Base-by-base conservation (phyloP, 768 basidiomycete genomes). In the Suillus subalutaceus region DNA sequence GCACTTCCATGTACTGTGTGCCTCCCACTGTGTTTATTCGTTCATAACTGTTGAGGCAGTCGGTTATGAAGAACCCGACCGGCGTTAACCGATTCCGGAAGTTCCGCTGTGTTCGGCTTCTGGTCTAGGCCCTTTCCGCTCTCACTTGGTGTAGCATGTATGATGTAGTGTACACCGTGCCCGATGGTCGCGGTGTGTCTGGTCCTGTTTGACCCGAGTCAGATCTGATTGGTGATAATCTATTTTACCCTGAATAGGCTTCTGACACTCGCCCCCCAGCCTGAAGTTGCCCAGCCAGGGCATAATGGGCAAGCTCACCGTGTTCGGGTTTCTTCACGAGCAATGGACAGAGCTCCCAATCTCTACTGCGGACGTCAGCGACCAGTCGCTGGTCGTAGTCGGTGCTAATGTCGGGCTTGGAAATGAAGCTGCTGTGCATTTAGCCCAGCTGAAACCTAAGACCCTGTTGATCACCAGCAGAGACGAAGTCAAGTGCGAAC, bases 351-450 rank as follows among this genome's bases (percentile, higher is more conserved):
- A 63, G 37, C 63, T 78, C 30, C 77, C 74, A 16, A 16, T 69
- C n/a, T 61, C 73, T 35, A 68, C 63, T 8, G 53, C 72, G 10
- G 65, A 75, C 26, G 58, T 69, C 50, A 65, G 67, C 46, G 66
- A 72, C 64, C 71, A 77, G 65, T 71, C 72, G 12, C 64, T 77
- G 15, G 50, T 77, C 8, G 61, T 77, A 43, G 67, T 68, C 0
- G 72, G 74, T 18, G 62, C 76, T 40, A 76, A 76, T 62, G 68
- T 74, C 18, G 76, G 74, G 26, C 74, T 74, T 10, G 74, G 74
- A n/a, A 68, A 74, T 10, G 76, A 77, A 67, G 72, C 73, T 16
- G 75, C 70, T n/a, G 53, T 73, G 26, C 70, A 67, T 30, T 52
- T 77, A 18, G 70, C 70, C 26, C 75, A 69, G 37, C 70, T 75